phyloP scores from a whole-genome alignment of 495 filamentous ascomycete genomes.

The Aspergillus conjunctus region DNA sequence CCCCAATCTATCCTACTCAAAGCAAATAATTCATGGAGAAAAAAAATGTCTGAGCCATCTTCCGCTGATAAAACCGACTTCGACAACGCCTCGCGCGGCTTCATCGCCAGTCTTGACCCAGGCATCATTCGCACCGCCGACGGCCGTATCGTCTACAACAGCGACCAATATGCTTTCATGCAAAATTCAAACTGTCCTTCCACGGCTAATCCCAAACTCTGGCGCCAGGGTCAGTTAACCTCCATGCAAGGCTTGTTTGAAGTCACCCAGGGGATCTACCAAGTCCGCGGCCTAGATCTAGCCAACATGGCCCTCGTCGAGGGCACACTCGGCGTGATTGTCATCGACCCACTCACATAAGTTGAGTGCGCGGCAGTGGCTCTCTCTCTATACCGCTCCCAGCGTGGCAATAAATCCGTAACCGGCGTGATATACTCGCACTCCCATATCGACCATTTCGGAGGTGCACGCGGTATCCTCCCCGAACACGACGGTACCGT shows the following conservation, averaged over 20 bases:
- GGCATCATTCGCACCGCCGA: slow-evolving; percentile 16
- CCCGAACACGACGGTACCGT: slow-evolving; percentile 12
- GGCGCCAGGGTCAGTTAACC: slow-evolving; percentile 25
- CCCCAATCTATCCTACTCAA: neutral
- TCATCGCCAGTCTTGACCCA: slow-evolving; percentile 21
- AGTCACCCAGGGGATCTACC: slow-evolving; percentile 28
- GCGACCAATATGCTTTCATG: slow-evolving; percentile 26
- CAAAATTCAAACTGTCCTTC: slow-evolving; percentile 15
- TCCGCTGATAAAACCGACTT: slow-evolving; percentile 19
- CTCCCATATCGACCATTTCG: slow-evolving; percentile 28
- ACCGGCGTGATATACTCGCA: slow-evolving; percentile 30
- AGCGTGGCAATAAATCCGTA: slow-evolving; percentile 21
- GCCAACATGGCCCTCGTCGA: slow-evolving; percentile 33
- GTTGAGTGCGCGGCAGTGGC: slow-evolving; percentile 22
- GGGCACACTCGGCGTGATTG: slow-evolving; percentile 23
- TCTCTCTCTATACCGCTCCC: slow-evolving; percentile 22
- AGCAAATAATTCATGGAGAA: neutral
- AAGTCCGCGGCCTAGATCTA: slow-evolving; percentile 28
- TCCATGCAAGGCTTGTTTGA: slow-evolving; percentile 27
- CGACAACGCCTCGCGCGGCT: slow-evolving; percentile 25
- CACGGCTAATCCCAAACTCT: slow-evolving; percentile 27
- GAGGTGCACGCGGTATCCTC: slow-evolving; percentile 25
- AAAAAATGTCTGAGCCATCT: neutral
- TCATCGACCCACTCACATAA: slow-evolving; percentile 28
- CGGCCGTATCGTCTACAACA: slow-evolving; percentile 24